Evolutionary conservation across 2,329 filamentous ascomycete genomes (phyloP).

Genomic region (Colletotrichum camelliae): DNA sequence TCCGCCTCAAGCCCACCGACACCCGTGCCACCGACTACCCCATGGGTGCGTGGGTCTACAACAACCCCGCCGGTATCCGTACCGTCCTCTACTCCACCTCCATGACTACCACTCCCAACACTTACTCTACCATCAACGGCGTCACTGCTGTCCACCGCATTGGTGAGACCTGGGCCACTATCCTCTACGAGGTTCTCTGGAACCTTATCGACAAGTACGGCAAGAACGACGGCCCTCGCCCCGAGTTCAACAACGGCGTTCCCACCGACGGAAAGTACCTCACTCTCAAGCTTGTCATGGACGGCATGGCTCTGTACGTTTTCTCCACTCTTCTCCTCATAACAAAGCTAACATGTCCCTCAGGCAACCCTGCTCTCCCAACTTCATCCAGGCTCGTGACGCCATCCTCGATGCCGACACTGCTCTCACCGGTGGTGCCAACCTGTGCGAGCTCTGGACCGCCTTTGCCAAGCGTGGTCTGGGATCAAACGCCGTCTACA

Average conservation of each 20-base stretch:
- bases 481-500: slow-evolving; percentile 42
- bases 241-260: slow-evolving; percentile 48
- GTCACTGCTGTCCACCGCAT: slow-evolving; percentile 49
- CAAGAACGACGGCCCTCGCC: slow-evolving; percentile 47
- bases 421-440: slow-evolving; percentile 54
- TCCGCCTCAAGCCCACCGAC: slow-evolving; percentile 51
- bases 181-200: slow-evolving; percentile 62
- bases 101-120: slow-evolving; percentile 53
- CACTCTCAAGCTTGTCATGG: slow-evolving; percentile 56
- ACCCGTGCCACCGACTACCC: slow-evolving; percentile 50
- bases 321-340: not conserved
- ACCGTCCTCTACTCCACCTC: slow-evolving; percentile 57
- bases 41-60: slow-evolving; percentile 56
- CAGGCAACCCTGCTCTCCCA: slow-evolving; percentile 60
- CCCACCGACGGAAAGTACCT: slow-evolving; percentile 59
- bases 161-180: slow-evolving; percentile 57
- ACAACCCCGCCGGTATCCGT: slow-evolving; percentile 50
- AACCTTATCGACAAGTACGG: slow-evolving; percentile 62
- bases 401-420: slow-evolving; percentile 62
- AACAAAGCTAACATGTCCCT: not conserved
- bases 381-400: slow-evolving; percentile 56
- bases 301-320: slow-evolving; percentile 52
- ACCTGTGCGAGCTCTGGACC: slow-evolving; percentile 58
- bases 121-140: slow-evolving; percentile 49
- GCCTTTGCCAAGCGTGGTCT: slow-evolving; percentile 64